These are phyloP conservation scores for Lepidium didymum DNA, from an alignment of 345 rosid species.

Conservation along the genomic window DNA sequence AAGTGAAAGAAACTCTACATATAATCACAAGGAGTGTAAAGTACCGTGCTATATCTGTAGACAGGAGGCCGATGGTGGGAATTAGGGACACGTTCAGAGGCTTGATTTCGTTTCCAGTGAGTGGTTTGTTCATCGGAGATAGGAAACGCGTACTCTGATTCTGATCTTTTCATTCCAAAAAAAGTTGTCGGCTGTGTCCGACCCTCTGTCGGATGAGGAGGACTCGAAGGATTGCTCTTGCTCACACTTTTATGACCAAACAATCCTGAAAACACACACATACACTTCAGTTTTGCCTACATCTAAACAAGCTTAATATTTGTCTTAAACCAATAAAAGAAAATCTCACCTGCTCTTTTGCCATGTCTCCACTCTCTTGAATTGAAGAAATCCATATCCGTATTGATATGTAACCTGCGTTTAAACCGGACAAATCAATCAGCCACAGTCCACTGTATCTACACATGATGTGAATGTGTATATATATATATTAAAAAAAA, in stretches of 20 bases:
- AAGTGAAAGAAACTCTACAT: neutral
- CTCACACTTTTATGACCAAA: conserved; percentile 12
- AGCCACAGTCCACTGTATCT: neutral
- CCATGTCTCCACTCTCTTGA: conserved; percentile 13
- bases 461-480: neutral
- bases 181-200: neutral
- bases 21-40: neutral
- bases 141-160: conserved; percentile 18
- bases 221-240: conserved; percentile 28
- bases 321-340: neutral
- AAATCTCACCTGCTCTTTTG: conserved; percentile 20
- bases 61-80: conserved; percentile 25
- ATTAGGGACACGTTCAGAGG: conserved; percentile 23
- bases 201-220: conserved; percentile 10
- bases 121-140: conserved; percentile 19
- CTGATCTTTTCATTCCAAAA: conserved; percentile 13
- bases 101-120: conserved; percentile 23
- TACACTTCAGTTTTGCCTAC: neutral
- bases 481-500: neutral
- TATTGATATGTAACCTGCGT: neutral
- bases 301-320: neutral
- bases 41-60: conserved; percentile 21
- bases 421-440: neutral
- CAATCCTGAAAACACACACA: conserved; percentile 11
- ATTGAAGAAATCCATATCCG: conserved; percentile 20